phyloP scores from a whole-genome alignment of 371 early-diverging fungal species.

The Haplosporangium sp. region DNA sequence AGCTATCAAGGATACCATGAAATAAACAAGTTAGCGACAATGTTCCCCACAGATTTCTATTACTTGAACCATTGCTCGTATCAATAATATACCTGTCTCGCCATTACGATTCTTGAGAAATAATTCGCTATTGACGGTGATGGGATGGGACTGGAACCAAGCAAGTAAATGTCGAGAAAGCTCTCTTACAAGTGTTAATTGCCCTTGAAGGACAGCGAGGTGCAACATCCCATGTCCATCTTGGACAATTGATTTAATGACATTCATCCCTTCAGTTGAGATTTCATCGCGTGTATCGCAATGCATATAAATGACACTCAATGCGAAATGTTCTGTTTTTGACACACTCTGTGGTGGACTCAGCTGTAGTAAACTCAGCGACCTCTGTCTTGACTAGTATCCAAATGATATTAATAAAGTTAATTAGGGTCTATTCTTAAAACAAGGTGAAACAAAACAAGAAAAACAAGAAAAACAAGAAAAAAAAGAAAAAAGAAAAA shows the following conservation, averaged over 20 bases:
- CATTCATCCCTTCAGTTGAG: constrained; percentile 20
- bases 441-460: too few relatives aligned
- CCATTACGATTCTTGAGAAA: constrained; percentile 27
- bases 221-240: constrained; percentile 47
- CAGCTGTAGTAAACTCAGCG: constrained; percentile 28
- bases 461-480: too few relatives aligned
- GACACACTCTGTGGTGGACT: constrained; percentile 32
- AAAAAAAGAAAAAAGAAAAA: too few relatives aligned
- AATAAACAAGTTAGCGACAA: neutral
- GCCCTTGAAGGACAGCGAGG: constrained; percentile 36
- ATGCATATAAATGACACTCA: constrained; percentile 48
- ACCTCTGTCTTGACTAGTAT: constrained; percentile 24
- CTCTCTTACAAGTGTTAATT: constrained; percentile 35
- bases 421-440: too few relatives aligned
- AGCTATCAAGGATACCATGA: constrained; percentile 13
- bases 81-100: constrained; percentile 23
- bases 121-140: constrained; percentile 11
- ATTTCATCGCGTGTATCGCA: constrained; percentile 27
- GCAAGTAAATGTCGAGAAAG: constrained; percentile 40
- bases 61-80: neutral
- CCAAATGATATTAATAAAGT: neutral
- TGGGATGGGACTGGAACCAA: constrained; percentile 7
- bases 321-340: constrained; percentile 43
- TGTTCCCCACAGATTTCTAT: neutral
- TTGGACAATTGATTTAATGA: neutral